Base-by-base conservation (phyloP, 176 grass and related monocot genomes). In the Luzula sylvatica region DNA sequence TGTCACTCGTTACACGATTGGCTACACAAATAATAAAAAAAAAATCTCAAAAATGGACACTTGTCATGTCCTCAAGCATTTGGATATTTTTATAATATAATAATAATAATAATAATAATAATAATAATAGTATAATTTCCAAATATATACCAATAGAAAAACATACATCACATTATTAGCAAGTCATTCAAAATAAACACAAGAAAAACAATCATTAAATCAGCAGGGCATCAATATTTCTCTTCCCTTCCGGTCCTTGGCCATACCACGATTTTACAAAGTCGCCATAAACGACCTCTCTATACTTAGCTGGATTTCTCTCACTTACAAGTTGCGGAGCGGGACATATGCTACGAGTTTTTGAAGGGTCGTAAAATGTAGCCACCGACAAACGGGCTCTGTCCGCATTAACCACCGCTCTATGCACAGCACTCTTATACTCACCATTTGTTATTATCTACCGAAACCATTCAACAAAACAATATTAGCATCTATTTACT, bases 241-340 rank as follows among this genome's bases (percentile, higher is more conserved):
- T 67, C 77, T 88, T 95, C 27, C 89, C 89, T 23, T 88, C 83
- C 20, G 83, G 90, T 20, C 90, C 90, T 79, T 96, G 83, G 46
- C 71, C 75, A 55, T 96, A 96, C 90, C 90, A 95, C 7, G 83
- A 88, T 18, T 78, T 88, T 32, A 95, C 73, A 13, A 85, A 95
- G 40, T 96, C 84, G 11, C 90, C 90, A 43, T 96, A 96, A 11
- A 96, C 51, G n/a, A 96, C 74, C 30, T 82, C 83, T 43, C 5
- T 40, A 17, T 87, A 94, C 72, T 83, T 83, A 2, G 68, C 70
- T 42, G 68, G 78, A 42, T 61, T 42, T 6, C 78, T 56, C 45
- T 71, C 23, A 35, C 69, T 61, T 15, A 89, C 55, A 17, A 96
- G 80, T 39, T 56, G 77, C 3, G 52, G 75, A 4, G 82, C 75